These are phyloP conservation scores for Rhazya stricta DNA, from an alignment of 257 asterid species.

Conservation along the genomic window DNA sequence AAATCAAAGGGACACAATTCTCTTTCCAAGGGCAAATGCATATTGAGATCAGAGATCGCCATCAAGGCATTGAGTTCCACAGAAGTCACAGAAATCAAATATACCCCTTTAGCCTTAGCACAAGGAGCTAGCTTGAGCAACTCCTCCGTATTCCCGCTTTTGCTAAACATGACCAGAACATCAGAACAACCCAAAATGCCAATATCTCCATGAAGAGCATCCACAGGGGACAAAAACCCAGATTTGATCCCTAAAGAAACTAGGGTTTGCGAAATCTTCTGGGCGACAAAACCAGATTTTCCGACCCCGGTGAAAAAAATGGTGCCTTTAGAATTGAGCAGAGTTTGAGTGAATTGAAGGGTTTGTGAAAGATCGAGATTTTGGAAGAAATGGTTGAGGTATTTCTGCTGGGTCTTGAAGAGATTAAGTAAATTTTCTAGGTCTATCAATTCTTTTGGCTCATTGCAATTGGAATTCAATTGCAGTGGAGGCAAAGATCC, in stretches of 20 bases:
- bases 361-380: conserved; percentile 82
- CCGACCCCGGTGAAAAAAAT: conserved; percentile 95
- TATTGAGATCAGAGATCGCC: conserved; percentile 66
- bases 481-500: conserved; percentile 29
- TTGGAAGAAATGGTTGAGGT: conserved; percentile 87
- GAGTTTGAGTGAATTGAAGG: conserved; percentile 70
- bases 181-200: conserved; percentile 64
- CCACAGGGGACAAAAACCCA: conserved; percentile 76
- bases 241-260: conserved; percentile 75
- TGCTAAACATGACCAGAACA: conserved; percentile 79
- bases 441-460: conserved; percentile 27
- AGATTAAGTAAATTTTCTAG: conserved; percentile 54
- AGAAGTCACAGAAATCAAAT: conserved; percentile 77
- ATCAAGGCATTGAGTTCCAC: conserved; percentile 60
- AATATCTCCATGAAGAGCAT: conserved; percentile 95
- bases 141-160: conserved; percentile 85
- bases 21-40: conserved; percentile 86
- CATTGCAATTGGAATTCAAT: background rate
- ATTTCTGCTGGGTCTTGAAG: conserved; percentile 82
- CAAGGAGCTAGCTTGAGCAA: conserved; percentile 79
- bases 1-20: conserved; percentile 92
- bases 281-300: conserved; percentile 88
- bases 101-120: conserved; percentile 83
- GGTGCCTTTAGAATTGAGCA: conserved; percentile 59
- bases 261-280: conserved; percentile 83